Evolutionary conservation across 2,329 filamentous ascomycete genomes (phyloP), one percentile per base, ranked within the genome.

Genomic region (Leptographium procerum): DNA sequence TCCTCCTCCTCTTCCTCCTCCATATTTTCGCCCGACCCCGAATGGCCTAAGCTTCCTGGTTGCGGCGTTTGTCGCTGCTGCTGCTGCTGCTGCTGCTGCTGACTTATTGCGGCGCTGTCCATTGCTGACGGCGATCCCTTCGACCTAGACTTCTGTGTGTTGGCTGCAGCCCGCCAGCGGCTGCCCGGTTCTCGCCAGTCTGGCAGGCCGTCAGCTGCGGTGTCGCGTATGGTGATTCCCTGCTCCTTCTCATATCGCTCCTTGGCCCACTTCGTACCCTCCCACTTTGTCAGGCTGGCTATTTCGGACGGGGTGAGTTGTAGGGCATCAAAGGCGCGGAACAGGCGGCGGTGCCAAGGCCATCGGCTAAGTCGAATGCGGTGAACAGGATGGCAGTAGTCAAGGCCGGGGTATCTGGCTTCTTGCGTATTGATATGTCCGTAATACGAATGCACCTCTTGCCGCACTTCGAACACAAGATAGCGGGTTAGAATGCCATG

Each of bases 231-330:
- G 33, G 72, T 73, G 60, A 87, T 78, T 36, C 84, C 84, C 66
- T 90, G 86, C 67, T 91, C 88, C 59, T 80, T 79, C 74, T 92
- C 88, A 67, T 85, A 92, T 57, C 87, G 82, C 68, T 91, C 86
- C 68, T 90, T 86, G 61, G 88, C 88, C 88, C 88, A 91, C 61
- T 85, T 84, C 11, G 88, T 91, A 59, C 88, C 88, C 73, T 91
- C 88, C 88, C 88, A 92, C 67, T 88, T 86, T 60, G 88, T 91
- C 68, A 91, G 75, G 54, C 77, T 76, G 57, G 82, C 77, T 64
- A 92, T 89, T 69, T 92, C 88, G 65, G 76, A 74, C 59, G 81
- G 73, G 9, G 88, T 92, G 45, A 91, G 76, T 50, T 78, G 78
- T 28, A 91, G 77, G 29, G 71, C 73, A 70, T 91, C 86, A 66